These are phyloP conservation scores for Vigna unguiculata DNA, from an alignment of 306 rosid species.

Conservation along the genomic window DNA sequence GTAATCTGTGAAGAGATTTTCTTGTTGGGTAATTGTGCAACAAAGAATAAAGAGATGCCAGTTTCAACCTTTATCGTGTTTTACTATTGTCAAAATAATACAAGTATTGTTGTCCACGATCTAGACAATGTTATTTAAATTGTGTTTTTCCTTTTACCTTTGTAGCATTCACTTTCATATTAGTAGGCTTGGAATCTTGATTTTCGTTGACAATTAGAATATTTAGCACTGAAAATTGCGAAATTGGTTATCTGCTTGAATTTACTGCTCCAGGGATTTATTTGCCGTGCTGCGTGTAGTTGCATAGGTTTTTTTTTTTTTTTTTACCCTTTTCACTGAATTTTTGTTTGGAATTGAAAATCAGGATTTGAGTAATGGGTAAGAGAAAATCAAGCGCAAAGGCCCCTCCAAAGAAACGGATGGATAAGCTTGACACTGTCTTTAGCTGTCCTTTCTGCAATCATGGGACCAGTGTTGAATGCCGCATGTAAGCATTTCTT, in stretches of 20 bases:
- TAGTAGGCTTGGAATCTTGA: constrained; percentile 12
- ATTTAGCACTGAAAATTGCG: neutral
- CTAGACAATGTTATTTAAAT: neutral
- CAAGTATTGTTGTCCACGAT: neutral
- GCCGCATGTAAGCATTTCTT: constrained; percentile 73
- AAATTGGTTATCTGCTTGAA: neutral
- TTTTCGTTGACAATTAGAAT: constrained; percentile 1
- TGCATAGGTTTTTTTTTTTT: too few relatives aligned
- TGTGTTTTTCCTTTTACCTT: neutral
- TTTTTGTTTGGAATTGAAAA: constrained; percentile 32
- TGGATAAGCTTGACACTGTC: constrained; percentile 94
- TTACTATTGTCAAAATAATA: too few relatives aligned
- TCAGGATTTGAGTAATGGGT: constrained; percentile 70
- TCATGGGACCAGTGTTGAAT: constrained; percentile 93
- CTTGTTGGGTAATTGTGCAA: neutral
- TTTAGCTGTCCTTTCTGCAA: constrained; percentile 98
- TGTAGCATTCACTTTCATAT: constrained; percentile 7
- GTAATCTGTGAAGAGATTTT: neutral
- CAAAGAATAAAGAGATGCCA: neutral
- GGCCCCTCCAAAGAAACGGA: constrained; percentile 93
- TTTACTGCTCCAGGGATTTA: neutral
- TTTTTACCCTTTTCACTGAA: neutral
- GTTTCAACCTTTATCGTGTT: too few relatives aligned
- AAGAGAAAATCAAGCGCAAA: constrained; percentile 89
- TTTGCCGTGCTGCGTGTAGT: neutral